Conservation (phyloP, 2,329 filamentous ascomycete species). For the Zasmidium angulare region DNA sequence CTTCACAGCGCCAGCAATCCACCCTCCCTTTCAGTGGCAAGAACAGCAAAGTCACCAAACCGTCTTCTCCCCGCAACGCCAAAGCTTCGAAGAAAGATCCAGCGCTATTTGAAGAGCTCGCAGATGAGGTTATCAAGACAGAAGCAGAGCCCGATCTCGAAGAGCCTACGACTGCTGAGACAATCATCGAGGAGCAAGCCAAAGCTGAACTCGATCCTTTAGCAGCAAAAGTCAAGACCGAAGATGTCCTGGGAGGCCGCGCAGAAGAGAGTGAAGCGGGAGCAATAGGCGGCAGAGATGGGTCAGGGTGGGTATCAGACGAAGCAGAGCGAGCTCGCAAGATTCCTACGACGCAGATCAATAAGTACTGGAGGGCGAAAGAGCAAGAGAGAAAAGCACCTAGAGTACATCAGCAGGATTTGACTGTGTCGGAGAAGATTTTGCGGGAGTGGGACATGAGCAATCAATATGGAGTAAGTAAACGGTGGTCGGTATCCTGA, state of each 20-base stretch:
- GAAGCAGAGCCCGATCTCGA: slow-evolving; percentile 28
- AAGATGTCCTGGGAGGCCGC: slow-evolving; percentile 33
- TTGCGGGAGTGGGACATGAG: slow-evolving; percentile 90
- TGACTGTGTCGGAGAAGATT: slow-evolving; percentile 78
- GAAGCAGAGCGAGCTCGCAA: slow-evolving; percentile 61
- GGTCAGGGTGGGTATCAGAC: slow-evolving; percentile 35
- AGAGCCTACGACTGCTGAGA: slow-evolving; percentile 41
- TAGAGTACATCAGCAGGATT: slow-evolving; percentile 73
- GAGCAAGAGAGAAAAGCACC: slow-evolving; percentile 68
- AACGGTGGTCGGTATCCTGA: too few species aligned
- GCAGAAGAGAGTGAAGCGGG: slow-evolving; percentile 29
- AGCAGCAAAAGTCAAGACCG: slow-evolving; percentile 22
- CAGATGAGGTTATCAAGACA: slow-evolving; percentile 26
- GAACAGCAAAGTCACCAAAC: slow-evolving; percentile 54
- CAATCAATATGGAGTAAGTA: slow-evolving; percentile 85
- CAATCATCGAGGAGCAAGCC: slow-evolving; percentile 40
- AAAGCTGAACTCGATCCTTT: slow-evolving; percentile 34
- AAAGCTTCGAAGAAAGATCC: slow-evolving; percentile 40
- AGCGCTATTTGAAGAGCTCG: slow-evolving; percentile 35
- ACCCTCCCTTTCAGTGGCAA: slow-evolving; percentile 64
- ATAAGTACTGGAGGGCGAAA: slow-evolving; percentile 72
- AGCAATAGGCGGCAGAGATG: slow-evolving; percentile 50
- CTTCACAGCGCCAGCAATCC: slow-evolving; percentile 47
- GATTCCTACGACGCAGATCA: slow-evolving; percentile 67
- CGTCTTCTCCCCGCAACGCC: slow-evolving; percentile 39